Evolutionary conservation across 2,329 filamentous ascomycete genomes (phyloP), one percentile per base, ranked within the genome.

Genomic region (Hymenotorrendiella dingleyae): DNA sequence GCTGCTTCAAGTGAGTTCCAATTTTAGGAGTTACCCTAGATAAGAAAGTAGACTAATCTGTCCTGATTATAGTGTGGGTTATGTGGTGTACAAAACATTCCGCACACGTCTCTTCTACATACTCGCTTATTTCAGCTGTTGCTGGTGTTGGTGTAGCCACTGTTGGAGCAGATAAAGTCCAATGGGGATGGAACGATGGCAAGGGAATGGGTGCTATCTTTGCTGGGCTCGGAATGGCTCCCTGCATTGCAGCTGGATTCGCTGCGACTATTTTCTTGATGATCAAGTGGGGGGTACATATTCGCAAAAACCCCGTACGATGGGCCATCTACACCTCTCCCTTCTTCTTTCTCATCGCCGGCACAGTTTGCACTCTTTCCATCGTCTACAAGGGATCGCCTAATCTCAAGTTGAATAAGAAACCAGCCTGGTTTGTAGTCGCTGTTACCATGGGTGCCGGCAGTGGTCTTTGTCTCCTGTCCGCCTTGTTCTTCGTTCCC

Each of bases 371-470:
- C 67, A 84, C 84, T 0, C 71, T 90, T 4, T 86, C 82, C 32
- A 80, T 90, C 55, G 84, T 89, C 54, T 88, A 86, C 74, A 88
- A 89, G 72, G 84, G 84, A 23, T 86, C 84, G 8, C 83, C 84
- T 19, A 80, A 70, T 46, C 73, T 86, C 22, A 72, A 73, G 17
- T 68, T 86, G 21, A 70, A 67, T 67, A 76, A 82, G 65, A 84
- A 82, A 70, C 80, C 84, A 2, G 63, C 64, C 7, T 80, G 75
- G 73, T 88, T 77, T 58, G 76, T 88, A 47, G 81, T 72, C 9
- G 66, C 74, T 11, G 82, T 87, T 47, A 81, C 79, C 14, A 57
- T 87, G 47, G 82, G 83, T 29, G 71, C 70, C 26, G 83, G 82
- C 47, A 68, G 64, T 35, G 82, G 77, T 44, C 64, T 88, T 24